Percentiles rank a stretch among this genome's conserved stretches.
Conservation (phyloP, 495 filamentous ascomycete species). For the Annulohypoxylon moriforme region DNA sequence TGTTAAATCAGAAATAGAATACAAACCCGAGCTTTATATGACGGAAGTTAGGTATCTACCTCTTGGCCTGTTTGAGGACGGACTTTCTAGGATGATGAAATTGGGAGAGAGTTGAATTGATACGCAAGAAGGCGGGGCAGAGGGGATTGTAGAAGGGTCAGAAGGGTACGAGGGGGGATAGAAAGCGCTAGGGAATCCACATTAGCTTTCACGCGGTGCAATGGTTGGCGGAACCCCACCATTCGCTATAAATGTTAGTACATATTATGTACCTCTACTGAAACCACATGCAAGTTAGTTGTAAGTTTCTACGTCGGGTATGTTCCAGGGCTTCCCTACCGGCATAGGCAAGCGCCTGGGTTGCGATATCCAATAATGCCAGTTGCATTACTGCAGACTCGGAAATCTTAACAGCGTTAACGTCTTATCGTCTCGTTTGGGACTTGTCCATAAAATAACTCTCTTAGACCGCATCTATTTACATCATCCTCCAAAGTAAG, state of each 20-base stretch:
- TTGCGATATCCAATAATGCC: slow-evolving; percentile 27
- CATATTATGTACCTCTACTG: slow-evolving; percentile 11
- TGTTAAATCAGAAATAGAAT: slow-evolving; percentile 42
- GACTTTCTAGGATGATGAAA: slow-evolving; percentile 35
- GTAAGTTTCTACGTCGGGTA: slow-evolving; percentile 3
- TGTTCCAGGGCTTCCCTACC: too few relatives aligned
- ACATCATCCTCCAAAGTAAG: neutral
- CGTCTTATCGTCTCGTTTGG: neutral
- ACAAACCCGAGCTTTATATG: slow-evolving; percentile 38
- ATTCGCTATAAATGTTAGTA: neutral
- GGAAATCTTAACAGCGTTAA: neutral
- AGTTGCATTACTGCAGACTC: slow-evolving; percentile 17
- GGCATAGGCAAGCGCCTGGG: slow-evolving; percentile 8
- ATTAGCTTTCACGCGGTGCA: slow-evolving; percentile 31
- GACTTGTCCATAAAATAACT: slow-evolving; percentile 11
- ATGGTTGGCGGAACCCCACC: slow-evolving; percentile 32
- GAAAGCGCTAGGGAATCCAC: slow-evolving; percentile 24
- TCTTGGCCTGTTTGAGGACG: slow-evolving; percentile 5
- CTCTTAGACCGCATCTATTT: slow-evolving; percentile 4
- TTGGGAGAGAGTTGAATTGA: slow-evolving; percentile 35
- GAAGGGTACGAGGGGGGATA: too few relatives aligned
- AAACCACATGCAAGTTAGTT: slow-evolving; percentile 39
- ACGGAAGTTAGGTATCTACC: slow-evolving; percentile 6
- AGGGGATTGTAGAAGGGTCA: too few relatives aligned
- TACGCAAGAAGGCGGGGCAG: slow-evolving; percentile 40